A percentile compares a stretch with the other conserved stretches of the same genome.
Evolutionary conservation across 2,329 filamentous ascomycete genomes (phyloP).

Genomic region (Cercospora sesami): DNA sequence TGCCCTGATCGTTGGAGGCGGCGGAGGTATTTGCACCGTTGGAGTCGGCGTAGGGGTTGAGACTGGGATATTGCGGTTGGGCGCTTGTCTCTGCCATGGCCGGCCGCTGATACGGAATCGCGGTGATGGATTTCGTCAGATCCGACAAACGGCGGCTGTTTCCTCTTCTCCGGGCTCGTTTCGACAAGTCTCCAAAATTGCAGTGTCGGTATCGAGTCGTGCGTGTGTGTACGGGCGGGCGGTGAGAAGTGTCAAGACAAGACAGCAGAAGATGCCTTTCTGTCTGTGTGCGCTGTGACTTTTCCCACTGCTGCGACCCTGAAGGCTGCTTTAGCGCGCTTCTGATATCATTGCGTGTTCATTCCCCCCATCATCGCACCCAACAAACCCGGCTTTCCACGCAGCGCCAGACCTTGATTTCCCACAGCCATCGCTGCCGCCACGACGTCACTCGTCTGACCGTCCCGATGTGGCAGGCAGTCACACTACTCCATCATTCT

Average conservation of each 20-base stretch:
- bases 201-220: not conserved
- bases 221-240: not conserved
- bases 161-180: not conserved
- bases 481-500: conserved; percentile 17
- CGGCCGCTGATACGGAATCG: conserved; percentile 8
- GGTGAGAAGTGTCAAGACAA: not conserved
- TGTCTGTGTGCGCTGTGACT: not conserved
- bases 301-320: not conserved
- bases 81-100: conserved; percentile 29
- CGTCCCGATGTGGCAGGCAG: conserved; percentile 8
- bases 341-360: conserved; percentile 5
- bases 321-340: not conserved
- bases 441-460: conserved; percentile 4
- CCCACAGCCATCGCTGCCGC: not conserved
- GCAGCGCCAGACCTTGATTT: not conserved
- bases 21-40: conserved; percentile 16
- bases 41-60: conserved; percentile 34
- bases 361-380: not conserved
- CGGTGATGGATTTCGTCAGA: not conserved
- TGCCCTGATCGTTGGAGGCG: conserved; percentile 31
- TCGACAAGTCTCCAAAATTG: not conserved
- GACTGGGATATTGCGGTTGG: conserved; percentile 37
- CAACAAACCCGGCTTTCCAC: not conserved
- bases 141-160: not conserved
- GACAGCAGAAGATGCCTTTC: not conserved